A percentile compares a stretch with the other conserved stretches of the same genome.
These are phyloP conservation scores for Saturnispora saitoi DNA, from an alignment of 805 yeast species.

Conservation along the genomic window DNA sequence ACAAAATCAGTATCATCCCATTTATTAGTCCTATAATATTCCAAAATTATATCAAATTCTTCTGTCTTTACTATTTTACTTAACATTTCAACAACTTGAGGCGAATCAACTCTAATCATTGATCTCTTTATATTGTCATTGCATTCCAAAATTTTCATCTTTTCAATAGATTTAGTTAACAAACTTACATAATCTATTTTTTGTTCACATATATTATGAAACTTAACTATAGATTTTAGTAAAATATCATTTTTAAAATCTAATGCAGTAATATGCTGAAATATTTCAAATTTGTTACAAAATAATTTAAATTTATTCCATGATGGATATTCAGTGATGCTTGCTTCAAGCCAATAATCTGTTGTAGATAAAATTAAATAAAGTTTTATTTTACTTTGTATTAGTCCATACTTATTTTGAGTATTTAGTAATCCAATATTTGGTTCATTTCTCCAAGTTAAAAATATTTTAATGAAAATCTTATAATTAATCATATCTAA, in stretches of 20 bases:
- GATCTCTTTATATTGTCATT: not conserved
- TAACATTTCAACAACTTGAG: conserved; percentile 1
- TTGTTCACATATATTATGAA: not conserved
- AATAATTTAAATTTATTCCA: conserved; percentile 1
- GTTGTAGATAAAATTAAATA: not conserved
- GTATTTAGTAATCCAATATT: not conserved
- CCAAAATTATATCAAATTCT: not conserved
- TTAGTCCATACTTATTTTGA: not conserved
- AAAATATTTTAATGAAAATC: not conserved
- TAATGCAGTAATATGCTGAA: not conserved
- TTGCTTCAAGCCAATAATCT: not conserved
- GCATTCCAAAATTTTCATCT: not conserved
- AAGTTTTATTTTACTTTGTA: not conserved
- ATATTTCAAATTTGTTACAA: not conserved
- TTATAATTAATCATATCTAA: conserved; percentile 1
- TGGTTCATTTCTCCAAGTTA: not conserved
- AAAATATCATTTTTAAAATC: not conserved
- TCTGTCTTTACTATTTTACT: not conserved
- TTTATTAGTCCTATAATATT: not conserved
- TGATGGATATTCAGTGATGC: not conserved
- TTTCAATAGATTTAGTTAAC: not conserved
- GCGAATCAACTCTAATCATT: not conserved
- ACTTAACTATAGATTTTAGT: not conserved
- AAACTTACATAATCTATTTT: not conserved
- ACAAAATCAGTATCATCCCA: conserved; percentile 3